Conservation (phyloP, 352 stramenopile genomes). For the Globisporangium irregulare region DNA sequence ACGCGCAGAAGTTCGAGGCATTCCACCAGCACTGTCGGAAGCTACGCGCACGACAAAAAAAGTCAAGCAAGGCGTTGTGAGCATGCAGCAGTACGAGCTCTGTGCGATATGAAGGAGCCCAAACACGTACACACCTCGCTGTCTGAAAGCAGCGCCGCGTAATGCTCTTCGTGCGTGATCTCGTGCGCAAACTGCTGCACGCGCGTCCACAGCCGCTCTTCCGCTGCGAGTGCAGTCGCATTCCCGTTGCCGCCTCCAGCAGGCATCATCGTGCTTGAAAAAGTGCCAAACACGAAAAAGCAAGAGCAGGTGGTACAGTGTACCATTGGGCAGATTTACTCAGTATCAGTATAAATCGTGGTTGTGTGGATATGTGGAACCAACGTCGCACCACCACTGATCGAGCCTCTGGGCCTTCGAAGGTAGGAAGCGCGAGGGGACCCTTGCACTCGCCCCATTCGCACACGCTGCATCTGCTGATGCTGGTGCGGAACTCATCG, state of each 20-base stretch:
- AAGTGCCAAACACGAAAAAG: background rate
- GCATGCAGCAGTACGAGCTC: too few species aligned
- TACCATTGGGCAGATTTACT: background rate
- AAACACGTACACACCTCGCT: constrained; percentile 8
- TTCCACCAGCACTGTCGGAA: constrained; percentile 9
- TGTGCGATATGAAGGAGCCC: too few species aligned
- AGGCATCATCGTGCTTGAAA: background rate
- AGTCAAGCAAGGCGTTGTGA: background rate
- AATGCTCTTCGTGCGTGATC: background rate
- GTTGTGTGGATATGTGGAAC: too few species aligned
- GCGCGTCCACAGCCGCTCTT: constrained; percentile 7
- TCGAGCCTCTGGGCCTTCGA: too few species aligned
- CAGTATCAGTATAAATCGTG: too few species aligned
- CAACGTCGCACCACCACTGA: too few species aligned
- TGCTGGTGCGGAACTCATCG: too few species aligned
- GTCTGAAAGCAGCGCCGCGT: constrained; percentile 1
- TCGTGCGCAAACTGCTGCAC: constrained; percentile 8
- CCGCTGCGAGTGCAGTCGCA: background rate
- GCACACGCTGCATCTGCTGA: too few species aligned
- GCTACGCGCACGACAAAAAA: background rate
- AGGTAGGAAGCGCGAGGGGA: too few species aligned
- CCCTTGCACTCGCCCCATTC: too few species aligned
- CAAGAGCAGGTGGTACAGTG: background rate
- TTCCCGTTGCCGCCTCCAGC: background rate
- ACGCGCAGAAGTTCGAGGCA: constrained; percentile 9